Evolutionary conservation across 257 asterid species (phyloP).

Genomic region (Linaria vulgaris): DNA sequence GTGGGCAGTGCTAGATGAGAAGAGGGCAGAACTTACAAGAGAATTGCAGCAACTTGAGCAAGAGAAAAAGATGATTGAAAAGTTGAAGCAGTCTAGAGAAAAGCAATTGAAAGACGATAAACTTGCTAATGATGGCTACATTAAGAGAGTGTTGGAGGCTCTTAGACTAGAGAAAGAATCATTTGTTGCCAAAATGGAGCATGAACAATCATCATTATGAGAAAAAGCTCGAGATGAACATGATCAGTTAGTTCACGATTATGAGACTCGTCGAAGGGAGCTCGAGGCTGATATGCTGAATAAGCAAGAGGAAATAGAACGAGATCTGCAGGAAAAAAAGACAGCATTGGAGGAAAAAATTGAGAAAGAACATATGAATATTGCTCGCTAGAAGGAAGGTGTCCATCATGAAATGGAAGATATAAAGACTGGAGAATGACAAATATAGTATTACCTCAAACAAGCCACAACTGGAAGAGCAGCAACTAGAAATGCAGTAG

Average conservation of each 20-base stretch:
- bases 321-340: constrained; percentile 50
- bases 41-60: constrained; percentile 47
- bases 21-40: constrained; percentile 47
- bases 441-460: constrained; percentile 45
- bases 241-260: constrained; percentile 48
- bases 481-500: constrained; percentile 67
- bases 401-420: constrained; percentile 44
- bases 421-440: constrained; percentile 57
- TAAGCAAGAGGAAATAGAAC: constrained; percentile 62
- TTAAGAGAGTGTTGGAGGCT: constrained; percentile 62
- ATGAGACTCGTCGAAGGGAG: constrained; percentile 51
- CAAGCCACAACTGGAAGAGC: constrained; percentile 61
- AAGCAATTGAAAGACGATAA: constrained; percentile 55
- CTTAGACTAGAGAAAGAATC: constrained; percentile 67
- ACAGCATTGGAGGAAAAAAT: constrained; percentile 48
- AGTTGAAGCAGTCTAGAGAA: constrained; percentile 41
- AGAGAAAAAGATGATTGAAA: constrained; percentile 49
- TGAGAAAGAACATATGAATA: constrained; percentile 40
- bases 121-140: constrained; percentile 48
- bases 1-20: constrained; percentile 81
- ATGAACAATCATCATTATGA: constrained; percentile 49
- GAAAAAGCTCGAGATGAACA: constrained; percentile 51
- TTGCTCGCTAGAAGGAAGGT: constrained; percentile 47
- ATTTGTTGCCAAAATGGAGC: constrained; percentile 63
- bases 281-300: constrained; percentile 69